A percentile compares a stretch with the other conserved stretches of the same genome.
phyloP scores from a whole-genome alignment of 2,329 filamentous ascomycete species.

The Mycosphaerella arachidis region DNA sequence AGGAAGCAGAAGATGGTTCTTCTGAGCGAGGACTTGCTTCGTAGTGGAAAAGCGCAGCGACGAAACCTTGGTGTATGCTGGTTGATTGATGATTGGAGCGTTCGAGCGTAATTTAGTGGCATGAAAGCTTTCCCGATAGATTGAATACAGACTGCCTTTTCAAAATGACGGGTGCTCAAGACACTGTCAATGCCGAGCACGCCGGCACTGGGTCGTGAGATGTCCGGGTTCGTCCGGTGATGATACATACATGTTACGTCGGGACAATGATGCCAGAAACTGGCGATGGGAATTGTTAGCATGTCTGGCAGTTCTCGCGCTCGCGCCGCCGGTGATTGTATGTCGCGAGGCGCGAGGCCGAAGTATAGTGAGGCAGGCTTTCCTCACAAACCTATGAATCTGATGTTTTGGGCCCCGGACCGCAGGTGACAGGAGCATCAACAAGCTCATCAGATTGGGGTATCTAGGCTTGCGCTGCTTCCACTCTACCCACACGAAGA shows the following conservation, averaged over 20 bases:
- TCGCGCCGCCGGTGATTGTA: no score
- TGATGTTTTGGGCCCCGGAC: no score
- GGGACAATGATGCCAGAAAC: no score
- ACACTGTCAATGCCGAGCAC: not conserved
- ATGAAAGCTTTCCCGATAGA: not conserved
- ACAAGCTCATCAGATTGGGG: no score
- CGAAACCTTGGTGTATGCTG: not conserved
- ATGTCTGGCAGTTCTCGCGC: no score
- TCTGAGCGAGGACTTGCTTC: not conserved
- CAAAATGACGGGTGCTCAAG: not conserved
- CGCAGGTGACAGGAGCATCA: no score
- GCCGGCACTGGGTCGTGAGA: not conserved
- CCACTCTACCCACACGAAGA: no score
- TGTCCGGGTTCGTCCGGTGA: not conserved
- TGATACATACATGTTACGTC: not conserved
- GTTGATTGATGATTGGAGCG: not conserved
- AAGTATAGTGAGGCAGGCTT: no score
- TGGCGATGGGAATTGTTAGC: no score
- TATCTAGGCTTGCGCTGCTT: no score
- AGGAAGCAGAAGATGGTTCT: conserved; percentile 5
- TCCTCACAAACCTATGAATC: no score
- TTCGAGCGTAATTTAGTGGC: not conserved
- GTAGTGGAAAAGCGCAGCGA: not conserved
- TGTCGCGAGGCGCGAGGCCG: no score
- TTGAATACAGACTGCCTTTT: not conserved